Evolutionary conservation across 345 rosid species (phyloP).

Genomic region (Arabidopsis arenosa): DNA sequence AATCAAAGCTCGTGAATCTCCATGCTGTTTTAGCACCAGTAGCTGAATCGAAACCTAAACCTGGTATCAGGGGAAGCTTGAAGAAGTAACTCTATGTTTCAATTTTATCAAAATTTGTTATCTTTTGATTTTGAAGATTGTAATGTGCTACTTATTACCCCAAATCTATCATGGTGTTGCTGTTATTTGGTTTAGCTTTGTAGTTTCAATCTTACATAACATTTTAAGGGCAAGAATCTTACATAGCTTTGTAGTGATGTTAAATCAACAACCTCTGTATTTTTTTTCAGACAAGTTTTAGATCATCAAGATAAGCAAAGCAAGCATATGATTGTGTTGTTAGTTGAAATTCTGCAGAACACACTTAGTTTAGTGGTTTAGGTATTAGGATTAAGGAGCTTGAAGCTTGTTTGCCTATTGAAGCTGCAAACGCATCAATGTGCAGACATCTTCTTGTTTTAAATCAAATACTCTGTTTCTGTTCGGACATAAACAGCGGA

Average conservation of each 20-base stretch:
- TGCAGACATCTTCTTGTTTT: neutral
- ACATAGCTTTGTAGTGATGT: neutral
- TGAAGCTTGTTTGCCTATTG: neutral
- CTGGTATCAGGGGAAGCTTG: slow-evolving; percentile 61
- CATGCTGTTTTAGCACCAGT: slow-evolving; percentile 44
- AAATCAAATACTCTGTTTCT: neutral
- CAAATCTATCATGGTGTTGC: slow-evolving; percentile 12
- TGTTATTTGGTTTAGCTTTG: slow-evolving; percentile 7
- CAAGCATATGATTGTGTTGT: neutral
- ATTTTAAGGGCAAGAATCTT: slow-evolving; percentile 3
- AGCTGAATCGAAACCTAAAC: slow-evolving; percentile 49
- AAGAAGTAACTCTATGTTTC: slow-evolving; percentile 49
- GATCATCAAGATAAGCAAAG: neutral
- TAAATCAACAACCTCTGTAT: neutral
- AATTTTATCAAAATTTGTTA: neutral
- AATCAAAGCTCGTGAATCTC: slow-evolving; percentile 65
- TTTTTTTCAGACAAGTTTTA: neutral
- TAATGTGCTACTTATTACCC: neutral
- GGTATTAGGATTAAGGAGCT: slow-evolving; percentile 1
- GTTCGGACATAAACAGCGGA: neutral
- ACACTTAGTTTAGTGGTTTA: neutral
- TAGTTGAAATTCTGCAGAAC: neutral
- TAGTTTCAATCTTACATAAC: neutral
- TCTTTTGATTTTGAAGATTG: slow-evolving; percentile 1
- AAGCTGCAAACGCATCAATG: slow-evolving; percentile 2